Evolutionary conservation across 306 rosid genomes (phyloP), one percentile per base, ranked within the genome.

Genomic region (Cucurbita argyrosperma): DNA sequence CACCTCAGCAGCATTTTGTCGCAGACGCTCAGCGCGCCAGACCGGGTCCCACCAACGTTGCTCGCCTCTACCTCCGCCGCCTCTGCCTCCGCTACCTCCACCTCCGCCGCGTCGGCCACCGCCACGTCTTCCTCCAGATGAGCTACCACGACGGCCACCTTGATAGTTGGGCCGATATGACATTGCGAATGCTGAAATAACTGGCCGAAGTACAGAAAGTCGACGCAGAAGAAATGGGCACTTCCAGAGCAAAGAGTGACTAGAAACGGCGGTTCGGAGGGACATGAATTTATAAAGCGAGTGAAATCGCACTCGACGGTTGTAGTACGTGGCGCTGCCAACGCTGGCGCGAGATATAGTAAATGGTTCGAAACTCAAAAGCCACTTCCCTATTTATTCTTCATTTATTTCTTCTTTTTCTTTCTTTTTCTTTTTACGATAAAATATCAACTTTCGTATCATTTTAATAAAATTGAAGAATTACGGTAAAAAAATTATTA

Each of bases 41-140:
- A 79, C 94, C 1, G 98, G 98, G 84, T 90, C 98, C 98, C 97
- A 90, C 98, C 98, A 93, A 30, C 96, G 86, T 69, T 93, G 94
- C 53, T 89, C 98, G 9, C 95, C 92, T 18, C 96, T 83, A 5
- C 97, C 88, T 0, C 97, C 85, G 0, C 96, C 88, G 0, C 96
- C 75, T 6, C 90, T 79, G 3, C 87, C 73, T 0, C 82, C 74
- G 0, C 79, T 64, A 0, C 91, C 68, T 7, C 68, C 46, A 1
- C 13, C 81, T 0, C 88, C 83, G 0, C 87, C 81, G 4, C 90
- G 84, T 38, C 90, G 81, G 0, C 87, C 83, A 0, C 88, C 85
- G 7, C 87, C 85, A 10, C 96, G 82, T 35, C 82, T 84, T 3
- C 95, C 87, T 0, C 87, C 87, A 0, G 86, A 79, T 4, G 86